Percentiles rank a stretch among this genome's conserved stretches.
Conservation (phyloP, 495 filamentous ascomycete genomes). For the Cenococcum geophilum region DNA sequence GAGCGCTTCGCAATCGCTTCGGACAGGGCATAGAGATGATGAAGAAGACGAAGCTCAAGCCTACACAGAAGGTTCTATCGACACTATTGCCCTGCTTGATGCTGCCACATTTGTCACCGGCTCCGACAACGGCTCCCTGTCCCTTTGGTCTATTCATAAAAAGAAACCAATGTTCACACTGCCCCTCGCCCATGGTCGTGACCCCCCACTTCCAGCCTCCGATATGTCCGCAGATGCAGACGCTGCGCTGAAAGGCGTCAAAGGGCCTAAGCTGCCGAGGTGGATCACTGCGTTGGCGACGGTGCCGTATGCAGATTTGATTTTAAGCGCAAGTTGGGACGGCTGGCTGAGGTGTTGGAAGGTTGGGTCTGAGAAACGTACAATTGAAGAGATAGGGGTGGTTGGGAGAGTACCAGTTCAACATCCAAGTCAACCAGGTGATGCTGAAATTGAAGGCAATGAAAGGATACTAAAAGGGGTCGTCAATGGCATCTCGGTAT, state of each 20-base stretch:
- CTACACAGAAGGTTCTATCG: conserved; percentile 78
- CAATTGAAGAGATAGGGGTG: conserved; percentile 59
- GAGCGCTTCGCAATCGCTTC: background rate
- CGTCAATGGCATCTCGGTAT: conserved; percentile 77
- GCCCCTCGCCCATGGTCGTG: conserved; percentile 75
- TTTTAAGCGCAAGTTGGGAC: conserved; percentile 91
- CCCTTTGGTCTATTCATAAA: conserved; percentile 84
- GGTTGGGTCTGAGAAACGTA: conserved; percentile 74
- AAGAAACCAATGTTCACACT: conserved; percentile 89
- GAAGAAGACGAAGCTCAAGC: conserved; percentile 34
- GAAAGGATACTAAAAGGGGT: conserved; percentile 57
- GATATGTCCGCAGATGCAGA: conserved; percentile 65
- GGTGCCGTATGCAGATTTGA: conserved; percentile 78
- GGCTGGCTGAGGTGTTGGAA: conserved; percentile 80
- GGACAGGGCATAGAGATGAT: background rate
- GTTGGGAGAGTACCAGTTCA: conserved; percentile 44
- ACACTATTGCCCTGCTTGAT: conserved; percentile 82
- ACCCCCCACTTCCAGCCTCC: conserved; percentile 55
- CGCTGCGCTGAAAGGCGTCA: conserved; percentile 45
- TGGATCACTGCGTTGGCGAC: conserved; percentile 86
- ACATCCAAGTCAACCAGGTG: background rate
- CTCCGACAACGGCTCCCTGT: conserved; percentile 77
- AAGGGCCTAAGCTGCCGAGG: conserved; percentile 55
- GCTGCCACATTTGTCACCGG: conserved; percentile 89
- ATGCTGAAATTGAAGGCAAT: background rate